phyloP scores from a whole-genome alignment of 1,139 yeast genomes.

The Yamadazyma jaroonii region DNA sequence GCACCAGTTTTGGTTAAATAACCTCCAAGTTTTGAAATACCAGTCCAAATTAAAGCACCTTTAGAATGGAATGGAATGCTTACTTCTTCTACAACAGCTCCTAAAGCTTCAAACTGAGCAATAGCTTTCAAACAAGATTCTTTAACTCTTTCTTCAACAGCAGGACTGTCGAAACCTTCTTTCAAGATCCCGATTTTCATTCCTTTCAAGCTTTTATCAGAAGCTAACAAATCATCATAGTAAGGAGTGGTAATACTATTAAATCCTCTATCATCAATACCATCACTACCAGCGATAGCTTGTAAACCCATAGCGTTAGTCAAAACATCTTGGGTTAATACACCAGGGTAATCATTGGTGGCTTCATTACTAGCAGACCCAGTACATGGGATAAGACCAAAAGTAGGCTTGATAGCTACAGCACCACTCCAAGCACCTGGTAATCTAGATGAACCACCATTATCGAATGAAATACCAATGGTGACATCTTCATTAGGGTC shows the following conservation, averaged over 20 bases:
- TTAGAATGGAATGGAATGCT: slow-evolving; percentile 14
- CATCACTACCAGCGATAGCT: slow-evolving; percentile 15
- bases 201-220: slow-evolving; percentile 9
- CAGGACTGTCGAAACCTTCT: slow-evolving; percentile 13
- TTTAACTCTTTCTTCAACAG: slow-evolving; percentile 12
- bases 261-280: slow-evolving; percentile 13
- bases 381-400: slow-evolving; percentile 15
- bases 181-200: slow-evolving; percentile 14
- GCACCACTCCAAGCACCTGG: slow-evolving; percentile 15
- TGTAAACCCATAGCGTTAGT: slow-evolving; percentile 10
- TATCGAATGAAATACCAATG: slow-evolving; percentile 14
- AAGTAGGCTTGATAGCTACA: slow-evolving; percentile 16
- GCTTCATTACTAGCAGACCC: slow-evolving; percentile 16
- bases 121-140: slow-evolving; percentile 10
- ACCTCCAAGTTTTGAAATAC: slow-evolving; percentile 12
- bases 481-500: slow-evolving; percentile 12
- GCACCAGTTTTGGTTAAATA: slow-evolving; percentile 7
- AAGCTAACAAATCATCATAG: slow-evolving; percentile 7
- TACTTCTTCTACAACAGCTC: slow-evolving; percentile 14
- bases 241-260: slow-evolving; percentile 3
- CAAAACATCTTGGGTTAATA: slow-evolving; percentile 14
- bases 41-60: slow-evolving; percentile 17
- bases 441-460: slow-evolving; percentile 14
- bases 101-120: slow-evolving; percentile 11
- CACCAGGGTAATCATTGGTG: slow-evolving; percentile 15